Evolutionary conservation across 805 yeast species (phyloP).

Genomic region (Lipomyces starkeyi): DNA sequence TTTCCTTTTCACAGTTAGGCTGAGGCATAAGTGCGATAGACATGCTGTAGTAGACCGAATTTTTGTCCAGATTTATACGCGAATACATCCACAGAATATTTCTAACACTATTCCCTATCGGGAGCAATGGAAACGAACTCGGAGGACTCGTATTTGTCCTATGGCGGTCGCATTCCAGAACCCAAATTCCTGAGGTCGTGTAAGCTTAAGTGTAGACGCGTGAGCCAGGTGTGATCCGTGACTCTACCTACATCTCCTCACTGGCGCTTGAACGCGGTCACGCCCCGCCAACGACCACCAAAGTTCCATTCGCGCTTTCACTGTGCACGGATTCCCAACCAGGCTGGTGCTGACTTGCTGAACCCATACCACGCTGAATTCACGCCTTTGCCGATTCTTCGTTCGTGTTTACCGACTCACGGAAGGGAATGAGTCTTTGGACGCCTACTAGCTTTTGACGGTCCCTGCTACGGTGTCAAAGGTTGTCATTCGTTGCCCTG

Average conservation of each 20-base stretch:
- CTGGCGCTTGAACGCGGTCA: too few species aligned
- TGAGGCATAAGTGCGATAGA: neutral
- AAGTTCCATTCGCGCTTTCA: neutral
- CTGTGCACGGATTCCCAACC: constrained; percentile 2
- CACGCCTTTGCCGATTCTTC: neutral
- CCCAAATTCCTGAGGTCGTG: neutral
- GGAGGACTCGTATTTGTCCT: neutral
- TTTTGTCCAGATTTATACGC: too few species aligned
- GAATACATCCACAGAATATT: too few species aligned
- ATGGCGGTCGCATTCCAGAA: neutral
- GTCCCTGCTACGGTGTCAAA: neutral
- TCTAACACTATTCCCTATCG: too few species aligned
- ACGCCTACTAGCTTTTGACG: neutral
- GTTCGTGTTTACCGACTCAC: neutral
- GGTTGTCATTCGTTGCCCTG: neutral
- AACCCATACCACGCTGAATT: neutral
- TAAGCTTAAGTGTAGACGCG: neutral
- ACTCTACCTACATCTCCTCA: too few species aligned
- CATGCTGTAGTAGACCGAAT: neutral
- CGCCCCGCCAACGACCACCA: neutral
- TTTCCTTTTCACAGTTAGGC: neutral
- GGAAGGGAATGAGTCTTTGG: neutral
- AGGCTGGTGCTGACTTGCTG: neutral
- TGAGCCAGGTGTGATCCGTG: neutral
- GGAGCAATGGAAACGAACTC: neutral